Conservation (phyloP, 148 eudicot genomes). For the Rhododendron ovatum region DNA sequence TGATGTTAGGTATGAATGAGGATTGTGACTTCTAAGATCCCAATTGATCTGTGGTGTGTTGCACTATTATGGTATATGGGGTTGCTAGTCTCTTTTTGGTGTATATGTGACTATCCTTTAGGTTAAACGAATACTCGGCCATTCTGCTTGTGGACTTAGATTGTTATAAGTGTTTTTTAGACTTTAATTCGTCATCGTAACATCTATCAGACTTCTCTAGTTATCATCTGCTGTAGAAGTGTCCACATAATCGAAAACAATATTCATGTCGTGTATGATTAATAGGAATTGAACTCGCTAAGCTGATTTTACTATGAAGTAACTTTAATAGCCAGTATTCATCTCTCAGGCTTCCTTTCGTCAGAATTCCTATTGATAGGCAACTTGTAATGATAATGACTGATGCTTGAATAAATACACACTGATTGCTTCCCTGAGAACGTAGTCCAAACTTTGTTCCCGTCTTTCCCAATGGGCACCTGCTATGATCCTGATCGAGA, state of each 20-base stretch:
- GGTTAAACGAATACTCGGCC: neutral
- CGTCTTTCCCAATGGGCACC: neutral
- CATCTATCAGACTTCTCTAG: neutral
- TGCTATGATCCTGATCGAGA: neutral
- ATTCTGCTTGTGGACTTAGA: neutral
- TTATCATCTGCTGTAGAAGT: neutral
- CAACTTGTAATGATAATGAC: neutral
- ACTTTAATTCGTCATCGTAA: neutral
- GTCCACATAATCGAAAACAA: neutral
- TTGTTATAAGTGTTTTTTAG: neutral
- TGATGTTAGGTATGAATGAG: conserved; percentile 55
- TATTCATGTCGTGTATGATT: neutral
- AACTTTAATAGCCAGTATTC: neutral
- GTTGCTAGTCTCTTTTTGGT: neutral
- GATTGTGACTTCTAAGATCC: neutral
- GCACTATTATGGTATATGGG: neutral
- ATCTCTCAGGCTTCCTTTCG: neutral
- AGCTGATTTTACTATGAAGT: neutral
- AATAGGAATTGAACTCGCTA: neutral
- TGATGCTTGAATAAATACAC: neutral
- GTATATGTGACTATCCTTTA: neutral
- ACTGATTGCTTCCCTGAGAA: neutral
- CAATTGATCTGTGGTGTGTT: neutral
- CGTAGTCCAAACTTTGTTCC: neutral
- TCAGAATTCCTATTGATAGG: neutral